These are phyloP conservation scores for Beta vulgaris DNA, from an alignment of 148 eudicot species.

Conservation along the genomic window DNA sequence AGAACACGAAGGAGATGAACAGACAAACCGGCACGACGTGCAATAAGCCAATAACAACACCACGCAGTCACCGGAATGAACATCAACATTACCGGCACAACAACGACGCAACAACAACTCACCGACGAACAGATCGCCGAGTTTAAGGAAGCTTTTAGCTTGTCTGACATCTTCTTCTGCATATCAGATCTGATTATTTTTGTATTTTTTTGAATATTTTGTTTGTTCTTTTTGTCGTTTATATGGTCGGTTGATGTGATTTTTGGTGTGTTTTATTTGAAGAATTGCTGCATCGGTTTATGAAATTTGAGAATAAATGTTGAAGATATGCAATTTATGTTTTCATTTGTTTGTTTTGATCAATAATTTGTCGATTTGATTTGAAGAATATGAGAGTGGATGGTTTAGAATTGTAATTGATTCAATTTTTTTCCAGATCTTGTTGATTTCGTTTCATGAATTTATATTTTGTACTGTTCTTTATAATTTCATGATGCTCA, in stretches of 20 bases:
- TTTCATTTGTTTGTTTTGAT: neutral
- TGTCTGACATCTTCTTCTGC: conserved; percentile 35
- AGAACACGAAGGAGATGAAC: too few species aligned
- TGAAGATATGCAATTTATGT: conserved; percentile 14
- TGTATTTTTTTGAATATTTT: neutral
- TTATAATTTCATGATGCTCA: too few species aligned
- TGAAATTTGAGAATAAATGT: neutral
- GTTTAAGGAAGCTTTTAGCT: conserved; percentile 70
- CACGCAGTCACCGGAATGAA: too few species aligned
- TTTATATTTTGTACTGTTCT: too few species aligned
- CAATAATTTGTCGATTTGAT: neutral
- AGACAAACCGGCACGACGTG: too few species aligned
- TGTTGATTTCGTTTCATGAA: too few species aligned
- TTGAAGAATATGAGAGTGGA: neutral
- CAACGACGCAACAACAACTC: too few species aligned
- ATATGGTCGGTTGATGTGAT: neutral
- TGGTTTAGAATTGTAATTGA: too few species aligned
- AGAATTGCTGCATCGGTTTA: neutral
- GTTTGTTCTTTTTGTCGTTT: neutral
- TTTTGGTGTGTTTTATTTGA: neutral
- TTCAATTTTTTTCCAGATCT: too few species aligned
- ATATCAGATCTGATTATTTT: neutral
- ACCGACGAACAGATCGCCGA: conserved; percentile 73
- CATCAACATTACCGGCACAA: too few species aligned
- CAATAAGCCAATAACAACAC: too few species aligned